Conservation (phyloP, 2,329 filamentous ascomycete genomes). For the Periconia sp. region DNA sequence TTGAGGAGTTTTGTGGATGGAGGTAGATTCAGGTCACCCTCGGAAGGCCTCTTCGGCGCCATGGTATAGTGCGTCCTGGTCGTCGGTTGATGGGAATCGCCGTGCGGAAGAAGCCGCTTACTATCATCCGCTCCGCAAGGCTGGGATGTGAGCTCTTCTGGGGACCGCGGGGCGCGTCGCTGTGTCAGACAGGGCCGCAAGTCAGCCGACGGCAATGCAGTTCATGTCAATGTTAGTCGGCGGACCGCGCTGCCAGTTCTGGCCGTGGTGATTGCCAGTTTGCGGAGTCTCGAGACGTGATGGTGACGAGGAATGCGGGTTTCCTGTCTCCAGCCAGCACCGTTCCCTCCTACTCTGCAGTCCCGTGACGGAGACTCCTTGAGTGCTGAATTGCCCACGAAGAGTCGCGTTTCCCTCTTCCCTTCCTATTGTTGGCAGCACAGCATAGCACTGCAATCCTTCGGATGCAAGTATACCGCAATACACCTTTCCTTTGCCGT, state of each 20-base stretch:
- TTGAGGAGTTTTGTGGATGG: conserved; percentile 34
- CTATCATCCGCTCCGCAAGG: conserved; percentile 12
- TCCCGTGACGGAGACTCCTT: not conserved
- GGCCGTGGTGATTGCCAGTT: not conserved
- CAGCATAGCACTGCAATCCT: no score
- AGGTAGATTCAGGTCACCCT: conserved; percentile 18
- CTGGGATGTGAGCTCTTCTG: not conserved
- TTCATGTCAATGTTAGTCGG: not conserved
- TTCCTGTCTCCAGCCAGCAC: not conserved
- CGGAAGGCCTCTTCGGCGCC: conserved; percentile 28
- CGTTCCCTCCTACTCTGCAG: not conserved
- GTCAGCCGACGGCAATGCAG: not conserved
- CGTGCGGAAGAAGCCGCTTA: conserved; percentile 20
- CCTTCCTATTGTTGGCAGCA: no score
- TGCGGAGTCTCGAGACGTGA: not conserved
- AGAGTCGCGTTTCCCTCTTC: no score
- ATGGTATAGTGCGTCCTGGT: conserved; percentile 16
- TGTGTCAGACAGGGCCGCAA: conserved; percentile 1
- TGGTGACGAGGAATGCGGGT: not conserved
- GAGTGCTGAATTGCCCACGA: not conserved
- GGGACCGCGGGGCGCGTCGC: not conserved
- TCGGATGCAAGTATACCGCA: no score
- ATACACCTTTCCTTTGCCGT: no score
- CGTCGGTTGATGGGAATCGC: conserved; percentile 12
- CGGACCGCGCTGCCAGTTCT: not conserved